phyloP scores from a whole-genome alignment of 208 protist genomes.

The Ichthyophonus hoferi region DNA sequence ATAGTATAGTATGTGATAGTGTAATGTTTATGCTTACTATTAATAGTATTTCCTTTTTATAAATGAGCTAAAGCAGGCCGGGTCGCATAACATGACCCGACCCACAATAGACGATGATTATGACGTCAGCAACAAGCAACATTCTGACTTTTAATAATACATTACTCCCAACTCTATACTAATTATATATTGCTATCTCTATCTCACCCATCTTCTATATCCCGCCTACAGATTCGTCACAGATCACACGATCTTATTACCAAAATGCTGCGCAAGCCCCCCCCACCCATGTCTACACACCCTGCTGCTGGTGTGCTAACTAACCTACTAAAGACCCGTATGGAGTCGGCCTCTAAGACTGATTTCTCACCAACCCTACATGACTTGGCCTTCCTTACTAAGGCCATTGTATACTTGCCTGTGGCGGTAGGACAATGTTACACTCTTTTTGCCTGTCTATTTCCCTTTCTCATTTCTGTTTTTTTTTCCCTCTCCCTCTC shows the following conservation, averaged over 20 bases:
- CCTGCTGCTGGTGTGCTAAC: not conserved
- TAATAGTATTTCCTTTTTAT: too few relatives aligned
- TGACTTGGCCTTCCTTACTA: not conserved
- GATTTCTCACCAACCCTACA: not conserved
- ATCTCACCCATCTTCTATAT: not conserved
- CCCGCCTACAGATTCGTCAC: not conserved
- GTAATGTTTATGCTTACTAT: too few relatives aligned
- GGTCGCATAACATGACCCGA: too few relatives aligned
- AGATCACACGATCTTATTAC: not conserved
- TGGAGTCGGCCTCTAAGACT: not conserved
- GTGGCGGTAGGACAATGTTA: not conserved
- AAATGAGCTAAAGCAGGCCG: too few relatives aligned
- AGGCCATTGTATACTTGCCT: not conserved
- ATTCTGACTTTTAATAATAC: too few relatives aligned
- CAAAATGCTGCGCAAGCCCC: not conserved
- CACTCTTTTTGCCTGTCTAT: not conserved
- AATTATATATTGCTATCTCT: too few relatives aligned
- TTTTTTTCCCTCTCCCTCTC: not conserved
- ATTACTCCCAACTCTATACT: too few relatives aligned
- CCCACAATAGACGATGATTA: too few relatives aligned
- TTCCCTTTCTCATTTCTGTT: not conserved
- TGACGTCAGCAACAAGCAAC: too few relatives aligned
- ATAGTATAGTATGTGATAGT: too few relatives aligned
- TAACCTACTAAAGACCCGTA: not conserved
- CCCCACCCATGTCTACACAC: not conserved